These are phyloP conservation scores for Ligustrum vulgare DNA, from an alignment of 257 asterid species.

Conservation along the genomic window DNA sequence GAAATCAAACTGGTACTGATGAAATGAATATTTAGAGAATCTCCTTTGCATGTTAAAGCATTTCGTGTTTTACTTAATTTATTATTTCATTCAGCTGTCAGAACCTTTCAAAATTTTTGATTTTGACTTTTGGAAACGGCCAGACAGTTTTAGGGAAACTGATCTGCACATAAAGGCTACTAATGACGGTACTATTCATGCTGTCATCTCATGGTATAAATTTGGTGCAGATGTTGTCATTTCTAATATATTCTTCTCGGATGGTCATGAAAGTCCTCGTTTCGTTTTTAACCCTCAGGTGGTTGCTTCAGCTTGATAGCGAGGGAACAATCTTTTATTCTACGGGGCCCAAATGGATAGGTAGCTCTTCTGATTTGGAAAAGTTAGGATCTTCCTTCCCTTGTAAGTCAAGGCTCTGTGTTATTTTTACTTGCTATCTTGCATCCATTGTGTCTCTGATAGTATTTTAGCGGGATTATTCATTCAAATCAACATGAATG, in stretches of 20 bases:
- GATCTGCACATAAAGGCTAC: constrained; percentile 62
- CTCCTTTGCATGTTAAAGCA: background rate
- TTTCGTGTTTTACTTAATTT: constrained; percentile 23
- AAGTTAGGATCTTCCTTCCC: constrained; percentile 39
- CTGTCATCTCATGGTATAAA: constrained; percentile 85
- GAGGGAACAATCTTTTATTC: constrained; percentile 81
- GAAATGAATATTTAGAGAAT: background rate
- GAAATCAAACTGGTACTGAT: constrained; percentile 70
- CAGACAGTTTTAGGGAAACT: constrained; percentile 65
- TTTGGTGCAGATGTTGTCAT: constrained; percentile 28
- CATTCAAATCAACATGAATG: background rate
- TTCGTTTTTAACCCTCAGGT: constrained; percentile 51
- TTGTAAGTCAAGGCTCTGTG: constrained; percentile 38
- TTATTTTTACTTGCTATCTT: background rate
- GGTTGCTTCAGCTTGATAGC: constrained; percentile 92
- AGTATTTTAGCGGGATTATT: constrained; percentile 2
- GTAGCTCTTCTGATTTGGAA: constrained; percentile 28
- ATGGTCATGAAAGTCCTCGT: background rate
- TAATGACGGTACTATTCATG: constrained; percentile 76
- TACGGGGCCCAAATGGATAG: constrained; percentile 75
- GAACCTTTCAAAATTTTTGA: constrained; percentile 89
- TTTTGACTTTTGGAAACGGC: constrained; percentile 94
- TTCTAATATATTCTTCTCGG: constrained; percentile 15
- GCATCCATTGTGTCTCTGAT: background rate
- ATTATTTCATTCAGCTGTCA: constrained; percentile 62